Evolutionary conservation across 2,329 filamentous ascomycete genomes (phyloP), one percentile per base, ranked within the genome.

Genomic region (Pseudogymnoascus sp.): DNA sequence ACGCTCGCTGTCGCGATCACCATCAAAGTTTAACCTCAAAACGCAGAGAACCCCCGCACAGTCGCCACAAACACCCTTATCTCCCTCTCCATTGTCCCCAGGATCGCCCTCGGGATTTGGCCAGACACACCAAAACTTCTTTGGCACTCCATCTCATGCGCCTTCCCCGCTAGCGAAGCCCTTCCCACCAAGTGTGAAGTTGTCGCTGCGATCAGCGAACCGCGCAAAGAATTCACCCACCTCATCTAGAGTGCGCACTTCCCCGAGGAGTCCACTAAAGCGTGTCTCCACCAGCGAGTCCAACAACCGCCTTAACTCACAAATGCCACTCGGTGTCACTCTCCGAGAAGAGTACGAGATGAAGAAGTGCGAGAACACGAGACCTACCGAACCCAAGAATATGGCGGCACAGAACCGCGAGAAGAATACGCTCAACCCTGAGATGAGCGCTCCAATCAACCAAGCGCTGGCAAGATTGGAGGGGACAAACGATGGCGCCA

Each of bases 1-100:
- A 66, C 89, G 91, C 67, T 96, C 93, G 25, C 80, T 97, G 65
- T 97, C 92, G 62, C 84, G 91, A 68, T 97, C 93, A n/a, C 93
- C 93, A 9, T 96, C 93, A 32, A 96, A 94, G 73, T 93, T 94
- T 72, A 81, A 83, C 61, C 77, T 95, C 60, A 77, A 83, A 67
- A 78, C 76, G 11, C 34, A 47, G 54, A 72, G 70, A 62, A 70
- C 70, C 30, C 68, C 70, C 20, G 71, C 67, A 61, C 67, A 72
- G 64, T 82, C 84, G 61, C 75, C 77, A 50, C 79, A 79, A 57
- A 83, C 82, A 50, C 79, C 81, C 35, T 75, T 85, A 43, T 85
- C 85, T 22, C 83, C 86, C 28, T 81, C 80, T 20, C 77, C 79
- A 60, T 76, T 79, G 64, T 77, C 80, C 7, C 80, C 79, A 66